Conservation (phyloP, 495 filamentous ascomycete species). For the Lasiosphaeria hispida region DNA sequence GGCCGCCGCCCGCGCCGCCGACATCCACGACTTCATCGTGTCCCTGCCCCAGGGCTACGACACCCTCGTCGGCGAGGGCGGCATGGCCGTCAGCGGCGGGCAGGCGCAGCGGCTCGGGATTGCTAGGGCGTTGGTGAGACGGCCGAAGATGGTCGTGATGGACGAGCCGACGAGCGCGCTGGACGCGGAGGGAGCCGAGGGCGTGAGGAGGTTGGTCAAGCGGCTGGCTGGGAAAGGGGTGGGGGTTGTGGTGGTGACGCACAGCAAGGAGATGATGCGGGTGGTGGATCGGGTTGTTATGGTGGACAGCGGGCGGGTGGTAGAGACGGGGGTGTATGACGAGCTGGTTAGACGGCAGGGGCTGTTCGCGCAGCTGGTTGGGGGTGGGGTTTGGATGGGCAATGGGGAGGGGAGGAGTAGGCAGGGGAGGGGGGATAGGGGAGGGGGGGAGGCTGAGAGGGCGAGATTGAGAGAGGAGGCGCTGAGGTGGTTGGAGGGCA, state of each 20-base stretch:
- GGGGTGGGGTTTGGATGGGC: constrained; percentile 33
- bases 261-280: constrained; percentile 78
- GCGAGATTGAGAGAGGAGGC: constrained; percentile 10
- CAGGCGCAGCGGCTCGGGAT: constrained; percentile 83
- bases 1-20: constrained; percentile 62
- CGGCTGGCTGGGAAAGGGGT: constrained; percentile 40
- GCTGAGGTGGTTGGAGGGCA: constrained; percentile 19
- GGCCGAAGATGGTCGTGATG: constrained; percentile 69
- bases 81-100: constrained; percentile 71
- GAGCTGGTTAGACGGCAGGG: constrained; percentile 44
- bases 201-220: constrained; percentile 62
- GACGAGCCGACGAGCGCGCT: constrained; percentile 87
- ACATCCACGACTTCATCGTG: constrained; percentile 76
- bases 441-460: not conserved
- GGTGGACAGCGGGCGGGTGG: constrained; percentile 63
- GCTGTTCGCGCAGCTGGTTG: constrained; percentile 36
- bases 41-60: constrained; percentile 72
- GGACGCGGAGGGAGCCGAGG: constrained; percentile 66
- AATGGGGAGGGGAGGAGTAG: not conserved
- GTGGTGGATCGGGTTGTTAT: constrained; percentile 69
- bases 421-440: not conserved
- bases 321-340: constrained; percentile 63
- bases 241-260: constrained; percentile 72
- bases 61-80: constrained; percentile 76
- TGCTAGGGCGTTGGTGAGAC: constrained; percentile 71